A percentile compares a stretch with the other conserved stretches of the same genome.
Evolutionary conservation across 345 rosid species (phyloP).

Genomic region (Boechera retrofracta): DNA sequence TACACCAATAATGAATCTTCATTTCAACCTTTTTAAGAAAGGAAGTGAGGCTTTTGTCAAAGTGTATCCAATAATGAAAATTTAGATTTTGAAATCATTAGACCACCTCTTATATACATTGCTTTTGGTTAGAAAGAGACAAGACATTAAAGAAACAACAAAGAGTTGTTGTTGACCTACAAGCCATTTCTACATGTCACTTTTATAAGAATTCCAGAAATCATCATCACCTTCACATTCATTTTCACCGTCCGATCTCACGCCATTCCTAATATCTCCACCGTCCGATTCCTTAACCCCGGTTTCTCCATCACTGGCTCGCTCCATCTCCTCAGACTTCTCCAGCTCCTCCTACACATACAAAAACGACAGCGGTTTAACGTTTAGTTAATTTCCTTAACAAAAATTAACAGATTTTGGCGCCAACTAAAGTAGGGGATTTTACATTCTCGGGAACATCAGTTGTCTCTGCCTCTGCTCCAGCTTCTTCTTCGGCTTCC

Average conservation of each 20-base stretch:
- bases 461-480: constrained; percentile 44
- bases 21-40: constrained; percentile 29
- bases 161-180: constrained; percentile 38
- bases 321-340: constrained; percentile 42
- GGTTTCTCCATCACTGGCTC: constrained; percentile 22
- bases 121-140: constrained; percentile 42
- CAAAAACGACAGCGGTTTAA: constrained; percentile 10
- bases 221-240: constrained; percentile 30
- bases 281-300: constrained; percentile 44
- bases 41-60: constrained; percentile 31
- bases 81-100: constrained; percentile 3
- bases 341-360: constrained; percentile 51
- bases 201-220: constrained; percentile 32
- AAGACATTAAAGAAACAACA: constrained; percentile 33
- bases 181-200: constrained; percentile 10
- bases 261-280: constrained; percentile 32
- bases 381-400: neutral
- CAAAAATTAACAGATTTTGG: constrained; percentile 18
- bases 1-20: constrained; percentile 33
- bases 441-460: constrained; percentile 42
- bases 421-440: neutral
- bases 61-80: constrained; percentile 40
- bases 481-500: constrained; percentile 42
- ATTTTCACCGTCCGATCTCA: constrained; percentile 46
- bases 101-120: constrained; percentile 22